These are phyloP conservation scores for Colletotrichum destructivum DNA, from an alignment of 2,329 filamentous ascomycete species.

Conservation along the genomic window DNA sequence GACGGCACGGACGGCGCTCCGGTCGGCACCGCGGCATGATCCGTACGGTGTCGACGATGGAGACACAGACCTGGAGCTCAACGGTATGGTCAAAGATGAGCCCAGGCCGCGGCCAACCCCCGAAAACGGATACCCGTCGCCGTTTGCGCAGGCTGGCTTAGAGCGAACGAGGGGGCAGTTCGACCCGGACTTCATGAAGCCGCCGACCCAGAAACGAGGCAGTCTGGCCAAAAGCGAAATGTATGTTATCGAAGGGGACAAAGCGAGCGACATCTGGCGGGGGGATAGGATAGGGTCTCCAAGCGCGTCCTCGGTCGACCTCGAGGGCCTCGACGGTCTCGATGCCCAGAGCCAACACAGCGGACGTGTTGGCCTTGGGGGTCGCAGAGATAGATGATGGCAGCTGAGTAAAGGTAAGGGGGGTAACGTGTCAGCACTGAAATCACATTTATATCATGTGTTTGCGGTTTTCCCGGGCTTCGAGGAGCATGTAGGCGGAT, in stretches of 20 bases:
- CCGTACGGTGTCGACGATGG: constrained; percentile 55
- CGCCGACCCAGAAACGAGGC: constrained; percentile 2
- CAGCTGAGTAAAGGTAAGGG: neutral
- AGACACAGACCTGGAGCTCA: constrained; percentile 54
- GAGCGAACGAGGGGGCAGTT: constrained; percentile 1
- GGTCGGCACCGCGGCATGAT: constrained; percentile 47
- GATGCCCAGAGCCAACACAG: constrained; percentile 45
- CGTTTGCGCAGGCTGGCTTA: neutral
- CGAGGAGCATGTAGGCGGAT: neutral
- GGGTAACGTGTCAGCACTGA: no score
- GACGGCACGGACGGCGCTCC: constrained; percentile 46
- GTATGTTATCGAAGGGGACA: constrained; percentile 54
- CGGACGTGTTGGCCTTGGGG: constrained; percentile 42
- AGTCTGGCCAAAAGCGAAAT: constrained; percentile 52
- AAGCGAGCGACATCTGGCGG: constrained; percentile 35
- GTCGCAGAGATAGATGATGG: constrained; percentile 11
- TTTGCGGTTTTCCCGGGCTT: neutral
- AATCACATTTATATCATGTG: neutral
- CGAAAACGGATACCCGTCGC: neutral
- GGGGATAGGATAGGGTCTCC: constrained; percentile 46
- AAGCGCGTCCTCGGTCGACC: constrained; percentile 45
- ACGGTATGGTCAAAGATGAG: constrained; percentile 16
- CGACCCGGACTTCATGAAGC: neutral
- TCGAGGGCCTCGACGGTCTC: constrained; percentile 44
- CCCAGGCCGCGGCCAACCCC: constrained; percentile 10